A percentile compares a stretch with the other conserved stretches of the same genome.
Conservation (phyloP, 345 rosid species). For the Abelmoschus esculentus region DNA sequence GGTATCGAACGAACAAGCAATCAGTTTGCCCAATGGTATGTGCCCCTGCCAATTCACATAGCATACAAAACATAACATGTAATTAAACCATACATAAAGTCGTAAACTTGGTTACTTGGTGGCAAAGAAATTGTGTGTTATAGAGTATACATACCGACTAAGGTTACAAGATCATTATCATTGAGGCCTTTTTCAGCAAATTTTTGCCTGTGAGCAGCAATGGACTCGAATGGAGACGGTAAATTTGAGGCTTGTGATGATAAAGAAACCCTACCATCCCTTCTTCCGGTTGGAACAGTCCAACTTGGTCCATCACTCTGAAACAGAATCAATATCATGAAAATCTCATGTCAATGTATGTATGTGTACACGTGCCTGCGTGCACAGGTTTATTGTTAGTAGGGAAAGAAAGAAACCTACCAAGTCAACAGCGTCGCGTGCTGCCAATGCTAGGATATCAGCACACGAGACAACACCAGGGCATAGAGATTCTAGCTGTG, state of each 20-base stretch:
- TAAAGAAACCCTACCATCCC: constrained; percentile 60
- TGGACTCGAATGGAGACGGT: constrained; percentile 58
- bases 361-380: background rate
- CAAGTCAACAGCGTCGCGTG: constrained; percentile 32
- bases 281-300: constrained; percentile 67
- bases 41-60: constrained; percentile 31
- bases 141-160: constrained; percentile 34
- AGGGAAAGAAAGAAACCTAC: background rate
- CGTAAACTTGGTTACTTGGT: background rate
- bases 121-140: background rate
- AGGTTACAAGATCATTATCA: constrained; percentile 61
- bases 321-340: background rate
- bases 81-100: background rate
- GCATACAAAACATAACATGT: background rate
- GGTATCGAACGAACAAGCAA: constrained; percentile 53
- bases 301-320: constrained; percentile 67
- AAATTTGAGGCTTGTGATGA: constrained; percentile 42
- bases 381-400: background rate
- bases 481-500: constrained; percentile 30
- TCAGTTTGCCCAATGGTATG: constrained; percentile 74
- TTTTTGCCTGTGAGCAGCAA: constrained; percentile 47
- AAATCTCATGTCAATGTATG: background rate
- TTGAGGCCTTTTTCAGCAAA: constrained; percentile 57
- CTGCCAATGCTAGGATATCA: constrained; percentile 31
- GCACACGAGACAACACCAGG: constrained; percentile 28